Conservation (phyloP, 2,329 filamentous ascomycete species). For the Sclerotinia minor region DNA sequence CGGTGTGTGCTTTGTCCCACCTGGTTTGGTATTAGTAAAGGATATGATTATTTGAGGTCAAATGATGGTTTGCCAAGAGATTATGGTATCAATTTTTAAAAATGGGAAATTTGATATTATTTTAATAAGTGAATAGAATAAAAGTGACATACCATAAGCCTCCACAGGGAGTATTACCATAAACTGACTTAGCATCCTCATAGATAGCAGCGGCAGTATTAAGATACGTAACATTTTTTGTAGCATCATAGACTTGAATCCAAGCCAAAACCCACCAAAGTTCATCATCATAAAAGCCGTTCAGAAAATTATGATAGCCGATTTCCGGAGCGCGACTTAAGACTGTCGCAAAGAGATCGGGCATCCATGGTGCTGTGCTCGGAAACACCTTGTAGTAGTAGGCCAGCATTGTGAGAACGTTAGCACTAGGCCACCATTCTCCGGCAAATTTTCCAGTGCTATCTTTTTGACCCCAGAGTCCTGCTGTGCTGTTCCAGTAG, state of each 20-base stretch:
- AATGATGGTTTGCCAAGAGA: not conserved
- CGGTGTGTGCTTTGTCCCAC: conserved; percentile 55
- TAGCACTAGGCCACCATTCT: conserved; percentile 73
- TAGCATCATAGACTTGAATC: conserved; percentile 58
- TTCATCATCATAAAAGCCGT: conserved; percentile 60
- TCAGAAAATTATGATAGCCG: conserved; percentile 42
- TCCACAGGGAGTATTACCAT: conserved; percentile 52
- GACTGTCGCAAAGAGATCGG: conserved; percentile 28
- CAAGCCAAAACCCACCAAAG: conserved; percentile 65
- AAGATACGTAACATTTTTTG: conserved; percentile 53
- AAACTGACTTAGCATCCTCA: conserved; percentile 55
- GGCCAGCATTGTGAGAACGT: conserved; percentile 62
- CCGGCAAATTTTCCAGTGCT: conserved; percentile 62
- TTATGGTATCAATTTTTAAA: conserved; percentile 14
- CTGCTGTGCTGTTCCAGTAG: conserved; percentile 55
- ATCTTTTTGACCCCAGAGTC: conserved; percentile 55
- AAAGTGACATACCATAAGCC: conserved; percentile 48
- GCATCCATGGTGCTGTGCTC: conserved; percentile 1
- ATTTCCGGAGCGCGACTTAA: conserved; percentile 32
- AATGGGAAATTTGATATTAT: not conserved
- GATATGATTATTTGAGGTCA: not conserved
- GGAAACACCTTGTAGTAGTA: conserved; percentile 48
- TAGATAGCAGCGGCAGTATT: conserved; percentile 55
- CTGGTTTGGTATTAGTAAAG: conserved; percentile 24
- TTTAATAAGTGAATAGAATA: not conserved